These are phyloP conservation scores for Hymenoscyphus infarciens DNA, from an alignment of 2,329 filamentous ascomycete species.

Conservation along the genomic window DNA sequence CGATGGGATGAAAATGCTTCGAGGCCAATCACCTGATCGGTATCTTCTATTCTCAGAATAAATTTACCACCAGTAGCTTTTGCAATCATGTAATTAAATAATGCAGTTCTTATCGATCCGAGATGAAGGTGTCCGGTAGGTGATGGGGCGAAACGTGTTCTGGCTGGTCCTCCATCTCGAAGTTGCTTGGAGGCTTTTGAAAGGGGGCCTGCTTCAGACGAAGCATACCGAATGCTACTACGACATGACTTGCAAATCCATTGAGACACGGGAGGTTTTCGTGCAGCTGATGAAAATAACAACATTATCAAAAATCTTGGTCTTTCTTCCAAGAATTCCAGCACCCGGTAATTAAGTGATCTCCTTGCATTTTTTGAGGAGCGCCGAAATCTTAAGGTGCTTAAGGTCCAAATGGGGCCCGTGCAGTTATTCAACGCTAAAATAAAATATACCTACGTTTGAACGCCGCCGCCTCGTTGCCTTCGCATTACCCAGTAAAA, in stretches of 20 bases:
- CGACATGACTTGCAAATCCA: conserved; percentile 30
- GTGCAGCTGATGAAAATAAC: conserved; percentile 20
- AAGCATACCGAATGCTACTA: conserved; percentile 17
- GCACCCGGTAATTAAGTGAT: background rate
- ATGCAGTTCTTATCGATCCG: conserved; percentile 82
- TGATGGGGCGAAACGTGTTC: conserved; percentile 91
- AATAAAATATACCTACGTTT: conserved; percentile 17
- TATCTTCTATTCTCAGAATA: conserved; percentile 88
- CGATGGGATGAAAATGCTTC: background rate
- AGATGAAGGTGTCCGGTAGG: conserved; percentile 92
- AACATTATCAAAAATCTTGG: conserved; percentile 16
- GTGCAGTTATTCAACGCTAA: conserved; percentile 12
- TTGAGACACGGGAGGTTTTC: conserved; percentile 15
- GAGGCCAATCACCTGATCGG: conserved; percentile 65
- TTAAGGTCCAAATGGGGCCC: background rate
- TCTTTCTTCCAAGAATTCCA: background rate
- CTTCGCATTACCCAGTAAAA: background rate
- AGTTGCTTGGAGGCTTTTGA: conserved; percentile 20
- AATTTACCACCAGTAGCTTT: conserved; percentile 87
- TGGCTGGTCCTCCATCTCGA: conserved; percentile 53
- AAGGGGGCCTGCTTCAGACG: conserved; percentile 13
- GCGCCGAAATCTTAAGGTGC: background rate
- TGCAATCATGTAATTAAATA: conserved; percentile 95
- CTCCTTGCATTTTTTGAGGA: background rate
- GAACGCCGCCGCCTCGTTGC: background rate